These are phyloP conservation scores for Harringtonia lauricola DNA, from an alignment of 2,329 filamentous ascomycete genomes.

Conservation along the genomic window DNA sequence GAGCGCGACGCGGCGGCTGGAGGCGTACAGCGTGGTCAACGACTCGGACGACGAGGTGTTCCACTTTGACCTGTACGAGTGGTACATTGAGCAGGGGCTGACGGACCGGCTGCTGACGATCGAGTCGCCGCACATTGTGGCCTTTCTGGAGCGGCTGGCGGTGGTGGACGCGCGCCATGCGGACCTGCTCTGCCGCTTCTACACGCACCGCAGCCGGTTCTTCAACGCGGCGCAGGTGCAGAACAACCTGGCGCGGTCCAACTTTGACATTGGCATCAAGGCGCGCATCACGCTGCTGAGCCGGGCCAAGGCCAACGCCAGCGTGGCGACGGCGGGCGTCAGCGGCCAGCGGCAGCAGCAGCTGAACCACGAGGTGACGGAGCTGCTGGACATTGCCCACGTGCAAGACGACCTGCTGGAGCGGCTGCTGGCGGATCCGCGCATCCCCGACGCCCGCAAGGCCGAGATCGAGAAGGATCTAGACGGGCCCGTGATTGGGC, in stretches of 20 bases:
- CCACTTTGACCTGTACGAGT: conserved; percentile 92
- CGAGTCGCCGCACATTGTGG: conserved; percentile 74
- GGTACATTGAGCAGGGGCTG: conserved; percentile 83
- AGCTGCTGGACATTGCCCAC: conserved; percentile 82
- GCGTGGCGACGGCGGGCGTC: conserved; percentile 66
- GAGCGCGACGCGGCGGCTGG: conserved; percentile 65
- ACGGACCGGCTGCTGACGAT: conserved; percentile 77
- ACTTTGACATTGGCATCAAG: conserved; percentile 68
- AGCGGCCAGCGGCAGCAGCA: conserved; percentile 74
- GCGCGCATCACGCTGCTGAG: conserved; percentile 83
- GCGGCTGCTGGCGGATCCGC: conserved; percentile 59
- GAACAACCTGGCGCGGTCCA: conserved; percentile 69
- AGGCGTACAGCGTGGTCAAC: conserved; percentile 87
- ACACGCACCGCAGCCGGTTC: conserved; percentile 72
- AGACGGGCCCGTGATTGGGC: conserved; percentile 64
- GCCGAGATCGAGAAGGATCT: conserved; percentile 55
- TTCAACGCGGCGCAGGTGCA: conserved; percentile 85
- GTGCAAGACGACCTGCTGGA: conserved; percentile 89
- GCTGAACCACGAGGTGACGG: conserved; percentile 72
- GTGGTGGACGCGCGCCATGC: conserved; percentile 64
- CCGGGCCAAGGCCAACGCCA: conserved; percentile 84
- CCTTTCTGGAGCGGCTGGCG: conserved; percentile 72
- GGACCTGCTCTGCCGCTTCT: conserved; percentile 87
- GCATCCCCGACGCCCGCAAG: conserved; percentile 54
- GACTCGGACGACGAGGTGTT: conserved; percentile 86